Base-by-base conservation (phyloP, 306 rosid species). In the Cicer cuneatum region DNA sequence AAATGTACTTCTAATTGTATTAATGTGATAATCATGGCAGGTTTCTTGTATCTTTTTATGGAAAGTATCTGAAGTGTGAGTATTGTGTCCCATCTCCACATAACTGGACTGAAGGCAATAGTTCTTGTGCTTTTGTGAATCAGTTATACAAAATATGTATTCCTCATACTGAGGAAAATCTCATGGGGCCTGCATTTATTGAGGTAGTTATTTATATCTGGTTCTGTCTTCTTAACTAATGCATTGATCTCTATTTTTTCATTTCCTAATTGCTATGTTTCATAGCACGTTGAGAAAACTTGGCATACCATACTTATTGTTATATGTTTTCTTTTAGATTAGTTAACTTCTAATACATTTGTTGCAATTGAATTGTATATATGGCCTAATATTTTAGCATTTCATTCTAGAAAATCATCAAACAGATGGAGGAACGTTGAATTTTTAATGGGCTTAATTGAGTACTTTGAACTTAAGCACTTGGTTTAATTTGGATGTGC, bases 141-240 rank as follows among this genome's bases (percentile, higher is more conserved):
- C 98, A 95, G 77, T 70, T 90, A 35, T 92, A 80, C 85, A 89
- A 86, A 84, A 90, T 95, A 83, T 70, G 47, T 51, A 88, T 95
- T 29, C 96, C 98, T 82, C 83, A 46, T 21, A 90, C 85, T 3
- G 99, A 95, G 61, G 68, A 85, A 59, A 66, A 60, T 81, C 59
- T 73, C 76, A 81, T 83, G 87, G 99, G 99, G 66, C 99, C 99
- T 80, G 96, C 91, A 70, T 95, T 92, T 84, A 85, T 95, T 74
- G 99, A 95, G 98, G 99, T 90, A 75, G 64, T 61, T 60, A 66
- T 81, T 53, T 41, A 16, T 51, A 19, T 72, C 49, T 61, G 43
- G 1, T 53, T 64, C 35, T 69, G 66, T 80, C 71, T 65, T 79
- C 45, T 51, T 43, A 56, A 52, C 71, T 21, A 10, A 10, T 64